Base-by-base conservation (phyloP, 2,329 filamentous ascomycete species). In the Colletotrichum sp. region DNA sequence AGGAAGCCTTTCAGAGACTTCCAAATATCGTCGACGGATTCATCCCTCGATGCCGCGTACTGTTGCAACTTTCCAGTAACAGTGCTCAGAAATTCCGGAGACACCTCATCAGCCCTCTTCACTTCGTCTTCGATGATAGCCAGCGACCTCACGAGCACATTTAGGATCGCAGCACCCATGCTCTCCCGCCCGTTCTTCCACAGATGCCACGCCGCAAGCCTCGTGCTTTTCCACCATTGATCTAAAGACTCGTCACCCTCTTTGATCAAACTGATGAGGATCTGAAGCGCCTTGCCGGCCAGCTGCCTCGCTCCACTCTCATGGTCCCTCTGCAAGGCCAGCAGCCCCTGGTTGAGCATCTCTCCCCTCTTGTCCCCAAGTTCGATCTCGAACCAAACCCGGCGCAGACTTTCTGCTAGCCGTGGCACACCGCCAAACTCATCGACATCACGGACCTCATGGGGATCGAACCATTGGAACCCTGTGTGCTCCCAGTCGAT, bases 141-240 rank as follows among this genome's bases (percentile, higher is more conserved):
- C 44, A 93, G 83, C 5, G 86, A 86, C 15, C 84, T 83, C 7
- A 92, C 81, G 12, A 92, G 75, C 13, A 85, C 86, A 62, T 84
- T 86, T 52, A 91, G 85, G 32, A 93, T 91, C 2, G 92, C 89
- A 1, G 92, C 89, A 1, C 89, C 89, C 92, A 94, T 94, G 80
- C 89, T 92, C 77, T 92, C 91, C n/a, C 92, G 88, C 0, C 92
- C 91, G 70, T 92, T 92, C 79, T 92, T 92, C 82, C 90, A 91
- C 2, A 94, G 83, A 81, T 93, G 90, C 90, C 93, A 94, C 4
- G 88, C 90, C 3, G 86, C 87, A 84, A 90, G 88, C 16, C 90
- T 86, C n/a, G 90, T 81, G 32, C 86, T 87, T 30, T 81, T 82
- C 91, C 92, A 94, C 88, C 91, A 92, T 8, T 81, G 82, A 1